These are phyloP conservation scores for Saitozyma sp. DNA, from an alignment of 768 basidiomycete genomes.

Conservation along the genomic window DNA sequence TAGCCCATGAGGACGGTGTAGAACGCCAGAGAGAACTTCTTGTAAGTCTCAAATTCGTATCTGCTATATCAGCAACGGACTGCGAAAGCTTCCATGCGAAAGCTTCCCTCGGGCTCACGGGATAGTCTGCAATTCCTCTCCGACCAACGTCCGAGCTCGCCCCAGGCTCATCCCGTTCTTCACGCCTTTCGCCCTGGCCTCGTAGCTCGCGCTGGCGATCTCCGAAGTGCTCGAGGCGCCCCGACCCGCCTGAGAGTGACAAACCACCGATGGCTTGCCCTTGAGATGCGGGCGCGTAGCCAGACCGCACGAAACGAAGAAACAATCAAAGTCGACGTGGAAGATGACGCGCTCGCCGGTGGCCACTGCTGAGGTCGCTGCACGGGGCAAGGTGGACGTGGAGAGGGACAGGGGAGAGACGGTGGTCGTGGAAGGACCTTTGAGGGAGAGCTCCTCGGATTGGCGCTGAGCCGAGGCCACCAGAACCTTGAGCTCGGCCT, in stretches of 20 bases:
- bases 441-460: slow-evolving; percentile 42
- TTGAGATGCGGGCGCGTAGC: slow-evolving; percentile 74
- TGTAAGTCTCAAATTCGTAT: slow-evolving; percentile 96
- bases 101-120: slow-evolving; percentile 55
- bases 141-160: slow-evolving; percentile 43
- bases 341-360: slow-evolving; percentile 59
- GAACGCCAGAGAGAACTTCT: slow-evolving; percentile 77
- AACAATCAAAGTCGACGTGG: slow-evolving; percentile 75
- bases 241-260: slow-evolving; percentile 80
- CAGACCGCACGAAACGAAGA: slow-evolving; percentile 92
- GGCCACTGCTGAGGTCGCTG: not conserved
- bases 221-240: slow-evolving; percentile 82
- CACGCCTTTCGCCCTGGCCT: slow-evolving; percentile 82
- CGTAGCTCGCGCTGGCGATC: slow-evolving; percentile 91
- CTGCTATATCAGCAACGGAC: slow-evolving; percentile 14
- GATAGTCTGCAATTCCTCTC: slow-evolving; percentile 43
- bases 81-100: not conserved
- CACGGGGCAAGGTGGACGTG: slow-evolving; percentile 37
- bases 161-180: slow-evolving; percentile 83
- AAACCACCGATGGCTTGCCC: slow-evolving; percentile 90
- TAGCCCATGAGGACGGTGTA: slow-evolving; percentile 88
- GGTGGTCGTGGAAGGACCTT: slow-evolving; percentile 21
- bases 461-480: slow-evolving; percentile 77
- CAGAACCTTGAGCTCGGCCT: slow-evolving; percentile 77
- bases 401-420: slow-evolving; percentile 35